A percentile compares a stretch with the other conserved stretches of the same genome.
phyloP scores from a whole-genome alignment of 208 protist species.

The Crithidia expoeki region DNA sequence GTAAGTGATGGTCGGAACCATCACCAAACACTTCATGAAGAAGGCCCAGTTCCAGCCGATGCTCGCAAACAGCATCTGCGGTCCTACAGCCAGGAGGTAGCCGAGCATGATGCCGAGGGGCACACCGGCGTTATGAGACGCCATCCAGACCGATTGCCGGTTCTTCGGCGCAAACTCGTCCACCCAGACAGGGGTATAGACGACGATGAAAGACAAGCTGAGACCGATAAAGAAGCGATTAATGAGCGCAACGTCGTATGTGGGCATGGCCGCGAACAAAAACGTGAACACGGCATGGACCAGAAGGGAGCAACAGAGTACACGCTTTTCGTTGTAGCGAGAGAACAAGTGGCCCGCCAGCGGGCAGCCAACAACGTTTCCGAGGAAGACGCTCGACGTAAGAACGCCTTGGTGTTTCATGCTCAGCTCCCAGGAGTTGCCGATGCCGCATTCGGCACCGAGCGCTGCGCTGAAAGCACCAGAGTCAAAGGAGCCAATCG shows the following conservation, averaged over 20 bases:
- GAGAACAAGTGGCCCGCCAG: slow-evolving; percentile 78
- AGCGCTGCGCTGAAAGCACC: slow-evolving; percentile 87
- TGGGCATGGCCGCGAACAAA: slow-evolving; percentile 64
- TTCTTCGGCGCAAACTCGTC: slow-evolving; percentile 90
- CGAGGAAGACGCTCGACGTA: slow-evolving; percentile 85
- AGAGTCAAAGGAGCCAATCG: slow-evolving; percentile 87
- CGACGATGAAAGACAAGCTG: slow-evolving; percentile 89
- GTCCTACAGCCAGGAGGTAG: slow-evolving; percentile 70
- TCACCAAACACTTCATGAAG: slow-evolving; percentile 78
- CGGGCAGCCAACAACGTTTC: slow-evolving; percentile 81
- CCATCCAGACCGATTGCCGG: slow-evolving; percentile 89
- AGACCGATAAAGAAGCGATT: slow-evolving; percentile 90
- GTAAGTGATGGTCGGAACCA: slow-evolving; percentile 71
- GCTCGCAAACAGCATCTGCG: slow-evolving; percentile 54
- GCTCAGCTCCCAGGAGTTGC: slow-evolving; percentile 58
- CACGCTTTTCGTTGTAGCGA: slow-evolving; percentile 63
- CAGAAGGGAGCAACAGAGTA: slow-evolving; percentile 60
- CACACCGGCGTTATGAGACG: slow-evolving; percentile 89
- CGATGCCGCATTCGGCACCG: slow-evolving; percentile 74
- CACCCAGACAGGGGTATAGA: slow-evolving; percentile 93
- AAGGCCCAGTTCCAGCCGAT: slow-evolving; percentile 85
- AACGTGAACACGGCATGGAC: slow-evolving; percentile 84
- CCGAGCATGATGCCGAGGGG: slow-evolving; percentile 93
- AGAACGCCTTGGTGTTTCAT: slow-evolving; percentile 70
- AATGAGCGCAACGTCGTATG: slow-evolving; percentile 57